Evolutionary conservation across 441 rosid genomes (phyloP).

Genomic region (Populus hybrid): DNA sequence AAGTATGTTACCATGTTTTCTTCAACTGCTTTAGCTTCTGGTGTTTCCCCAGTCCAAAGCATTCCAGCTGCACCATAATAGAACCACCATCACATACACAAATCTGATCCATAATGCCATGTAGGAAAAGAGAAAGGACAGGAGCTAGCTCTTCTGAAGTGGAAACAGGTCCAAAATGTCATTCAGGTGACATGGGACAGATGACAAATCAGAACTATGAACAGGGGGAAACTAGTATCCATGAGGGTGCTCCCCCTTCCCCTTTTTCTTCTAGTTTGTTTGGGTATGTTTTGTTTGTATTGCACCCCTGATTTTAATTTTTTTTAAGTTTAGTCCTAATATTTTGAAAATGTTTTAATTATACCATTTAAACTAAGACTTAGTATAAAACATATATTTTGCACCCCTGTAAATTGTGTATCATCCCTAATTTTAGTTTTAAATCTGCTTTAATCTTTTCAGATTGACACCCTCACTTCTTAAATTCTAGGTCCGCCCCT

Average conservation of each 20-base stretch:
- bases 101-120: not conserved
- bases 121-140: not conserved
- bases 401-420: not conserved
- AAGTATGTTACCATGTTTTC: slow-evolving; percentile 71
- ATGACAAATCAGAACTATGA: not conserved
- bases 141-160: not conserved
- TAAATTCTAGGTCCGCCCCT: too few relatives aligned
- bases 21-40: slow-evolving; percentile 63
- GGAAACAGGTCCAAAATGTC: not conserved
- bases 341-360: too few relatives aligned
- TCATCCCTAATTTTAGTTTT: not conserved
- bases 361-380: too few relatives aligned
- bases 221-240: not conserved
- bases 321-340: too few relatives aligned
- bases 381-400: too few relatives aligned
- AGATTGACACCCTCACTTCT: not conserved
- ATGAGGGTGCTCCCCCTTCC: not conserved
- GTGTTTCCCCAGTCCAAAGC: slow-evolving; percentile 80
- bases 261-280: not conserved
- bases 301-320: not conserved
- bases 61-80: slow-evolving; percentile 62
- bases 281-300: not conserved
- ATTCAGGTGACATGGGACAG: not conserved
- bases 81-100: not conserved
- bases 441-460: not conserved